Base-by-base conservation (phyloP, 805 yeast genomes). In the Scheffersomyces amazonensis region DNA sequence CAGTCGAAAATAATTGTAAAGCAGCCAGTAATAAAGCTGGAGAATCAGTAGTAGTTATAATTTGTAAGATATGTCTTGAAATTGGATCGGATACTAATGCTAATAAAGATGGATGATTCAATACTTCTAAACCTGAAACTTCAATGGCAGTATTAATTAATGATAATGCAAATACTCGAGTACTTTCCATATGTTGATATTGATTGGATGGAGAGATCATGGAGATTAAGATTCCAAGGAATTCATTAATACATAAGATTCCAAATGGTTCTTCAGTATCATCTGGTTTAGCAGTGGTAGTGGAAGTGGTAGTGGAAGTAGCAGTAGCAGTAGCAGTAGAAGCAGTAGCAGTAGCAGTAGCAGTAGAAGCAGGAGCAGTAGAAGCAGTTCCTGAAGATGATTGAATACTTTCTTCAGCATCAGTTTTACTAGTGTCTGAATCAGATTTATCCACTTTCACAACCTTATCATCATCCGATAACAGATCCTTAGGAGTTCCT, bases 141-240 rank as follows among this genome's bases (percentile, higher is more conserved):
- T 93, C 98, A 34, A 93, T 72, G 1, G 95, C 84, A 0, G 83
- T 81, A 38, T 80, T 81, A 29, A 93, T 70, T 29, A 91, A 73
- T 20, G 82, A 75, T 25, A 93, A 63, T 0, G 96, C 93, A 64
- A 91, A 80, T 11, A 87, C 82, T 40, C 96, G 76, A 0, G 96
- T 82, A 19, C 87, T 75, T 57, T 91, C 96, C 44, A 91, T 86
- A 52, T 88, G 93, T 51, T 86, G 88, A 51, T 78, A 78, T 54
- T 84, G 87, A 50, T 87, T 85, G 24, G 82, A 78, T 0, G 96
- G 95, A 9, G 93, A 81, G 23, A 90, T 71, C 60, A 90, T 78
- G 1, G 93, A 83, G 11, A 88, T 76, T 29, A 91, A 70, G 25
- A 87, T 81, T 10, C 82, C 81, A 47, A 89, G 60, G 48, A 83